Evolutionary conservation across 257 asterid genomes (phyloP), one percentile per base, ranked within the genome.

Genomic region (Jaltomata sinuosa): DNA sequence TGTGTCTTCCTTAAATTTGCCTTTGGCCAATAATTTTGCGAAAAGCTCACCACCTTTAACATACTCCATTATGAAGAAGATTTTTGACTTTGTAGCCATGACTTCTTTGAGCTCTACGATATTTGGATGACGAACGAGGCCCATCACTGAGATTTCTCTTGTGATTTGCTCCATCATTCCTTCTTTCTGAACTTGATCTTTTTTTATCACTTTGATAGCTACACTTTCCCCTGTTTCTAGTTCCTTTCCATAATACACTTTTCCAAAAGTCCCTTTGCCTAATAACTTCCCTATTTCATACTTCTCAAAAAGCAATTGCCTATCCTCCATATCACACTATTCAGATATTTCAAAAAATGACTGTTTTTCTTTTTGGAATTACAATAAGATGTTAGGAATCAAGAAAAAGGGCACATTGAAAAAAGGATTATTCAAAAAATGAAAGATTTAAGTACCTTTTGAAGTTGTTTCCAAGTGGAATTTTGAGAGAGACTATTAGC

Each of bases 41-140:
- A 91, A 92, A 59, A 92, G 93, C 89, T 92, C 94, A 34, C 94
- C 93, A 40, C 96, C 94, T 45, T 86, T 90, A 5, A 89, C 93
- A 79, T 91, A 90, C 80, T 92, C 96, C 92, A 92, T 90, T 47
- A 90, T 89, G 78, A 91, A 67, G 89, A 86, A 91, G 50, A 93
- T 90, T 85, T 88, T 93, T 14, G 91, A 53, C 2, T 86, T 90
- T 0, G 94, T 93, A 1, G 92, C 94, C 93, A 93, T 86, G 5
- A 93, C 97, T 80, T 93, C 94, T 62, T 87, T 89, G 80, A 93
- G 88, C 3, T 88, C 89, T 2, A 88, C 97, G 16, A 93, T 81
- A 88, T 93, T 90, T 0, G 93, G 93, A 79, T 93, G 97, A 76
- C 93, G 91, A 16, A 91, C 93, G 11, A 88, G 92, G 25, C 90